Evolutionary conservation across 164 flowering plant species (phyloP).

Genomic region (Vitis riparia): DNA sequence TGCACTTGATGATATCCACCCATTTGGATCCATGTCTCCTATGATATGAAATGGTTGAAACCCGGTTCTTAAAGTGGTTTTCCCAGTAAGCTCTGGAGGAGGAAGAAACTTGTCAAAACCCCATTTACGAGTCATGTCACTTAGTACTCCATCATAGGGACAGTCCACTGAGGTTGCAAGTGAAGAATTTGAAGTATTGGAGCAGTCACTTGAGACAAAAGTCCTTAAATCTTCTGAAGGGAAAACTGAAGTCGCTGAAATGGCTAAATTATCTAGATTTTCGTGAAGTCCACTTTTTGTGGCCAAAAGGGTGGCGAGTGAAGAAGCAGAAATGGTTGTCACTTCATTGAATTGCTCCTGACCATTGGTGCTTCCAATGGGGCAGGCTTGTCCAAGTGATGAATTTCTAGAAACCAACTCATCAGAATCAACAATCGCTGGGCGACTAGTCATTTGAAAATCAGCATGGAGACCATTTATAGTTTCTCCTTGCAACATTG

Average conservation of each 20-base stretch:
- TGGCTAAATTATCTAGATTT: slow-evolving; percentile 21
- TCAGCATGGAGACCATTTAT: slow-evolving; percentile 12
- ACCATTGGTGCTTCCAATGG: slow-evolving; percentile 13
- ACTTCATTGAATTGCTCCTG: slow-evolving; percentile 32
- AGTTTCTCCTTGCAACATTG: slow-evolving; percentile 34
- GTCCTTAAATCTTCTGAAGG: slow-evolving; percentile 30
- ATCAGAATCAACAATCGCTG: slow-evolving; percentile 16
- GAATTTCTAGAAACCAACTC: slow-evolving; percentile 18
- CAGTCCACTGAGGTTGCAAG: slow-evolving; percentile 21
- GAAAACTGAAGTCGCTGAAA: slow-evolving; percentile 23
- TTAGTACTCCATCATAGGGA: slow-evolving; percentile 24
- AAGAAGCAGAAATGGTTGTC: slow-evolving; percentile 32
- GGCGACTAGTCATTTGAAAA: slow-evolving; percentile 7
- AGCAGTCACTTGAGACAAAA: slow-evolving; percentile 21
- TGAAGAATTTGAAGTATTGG: slow-evolving; percentile 28
- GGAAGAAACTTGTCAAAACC: slow-evolving; percentile 20
- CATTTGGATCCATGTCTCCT: slow-evolving; percentile 24
- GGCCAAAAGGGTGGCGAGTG: slow-evolving; percentile 36
- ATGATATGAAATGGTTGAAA: slow-evolving; percentile 24
- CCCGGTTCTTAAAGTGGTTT: slow-evolving; percentile 14
- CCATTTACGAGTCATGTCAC: slow-evolving; percentile 30
- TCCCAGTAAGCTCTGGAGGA: slow-evolving; percentile 22
- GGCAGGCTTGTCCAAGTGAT: slow-evolving; percentile 10
- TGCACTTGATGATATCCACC: slow-evolving; percentile 32
- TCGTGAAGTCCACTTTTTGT: slow-evolving; percentile 31